Evolutionary conservation across 2,329 filamentous ascomycete species (phyloP).

Genomic region (Xylaria arbuscula): DNA sequence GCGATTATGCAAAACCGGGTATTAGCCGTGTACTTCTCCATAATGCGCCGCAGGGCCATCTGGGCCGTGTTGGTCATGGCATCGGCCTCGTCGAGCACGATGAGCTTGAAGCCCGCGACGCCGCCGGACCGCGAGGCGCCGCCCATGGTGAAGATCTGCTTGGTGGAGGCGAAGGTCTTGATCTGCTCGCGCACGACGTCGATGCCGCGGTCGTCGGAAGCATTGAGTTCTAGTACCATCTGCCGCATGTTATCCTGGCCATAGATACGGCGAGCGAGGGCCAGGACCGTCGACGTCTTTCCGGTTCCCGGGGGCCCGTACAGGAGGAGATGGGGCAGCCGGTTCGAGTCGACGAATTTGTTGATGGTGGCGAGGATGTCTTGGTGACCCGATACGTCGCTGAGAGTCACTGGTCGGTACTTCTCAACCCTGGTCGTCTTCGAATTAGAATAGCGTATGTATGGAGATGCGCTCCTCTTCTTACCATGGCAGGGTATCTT

Average conservation of each 20-base stretch:
- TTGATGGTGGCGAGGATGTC: conserved; percentile 98
- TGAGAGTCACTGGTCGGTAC: conserved; percentile 87
- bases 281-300: conserved; percentile 96
- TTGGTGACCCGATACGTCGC: conserved; percentile 95
- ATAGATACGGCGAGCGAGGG: conserved; percentile 92
- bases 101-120: conserved; percentile 88
- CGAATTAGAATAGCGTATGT: conserved; percentile 54
- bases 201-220: conserved; percentile 96
- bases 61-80: conserved; percentile 99
- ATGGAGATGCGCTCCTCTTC: conserved; percentile 44
- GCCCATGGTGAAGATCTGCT: conserved; percentile 89
- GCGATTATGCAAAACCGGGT: conserved; percentile 98
- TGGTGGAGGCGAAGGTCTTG: conserved; percentile 98
- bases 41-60: conserved; percentile 95
- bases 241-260: conserved; percentile 92
- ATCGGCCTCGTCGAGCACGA: conserved; percentile 98
- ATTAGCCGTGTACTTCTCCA: conserved; percentile 99
- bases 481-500: conserved; percentile 93
- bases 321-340: conserved; percentile 92
- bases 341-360: conserved; percentile 94
- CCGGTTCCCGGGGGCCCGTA: conserved; percentile 97
- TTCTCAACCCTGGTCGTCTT: conserved; percentile 83
- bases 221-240: conserved; percentile 98
- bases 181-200: conserved; percentile 99
- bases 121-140: conserved; percentile 59